A percentile compares a stretch with the other conserved stretches of the same genome.
Conservation (phyloP, 163 green algal species). For the Scenedesmus sp. region DNA sequence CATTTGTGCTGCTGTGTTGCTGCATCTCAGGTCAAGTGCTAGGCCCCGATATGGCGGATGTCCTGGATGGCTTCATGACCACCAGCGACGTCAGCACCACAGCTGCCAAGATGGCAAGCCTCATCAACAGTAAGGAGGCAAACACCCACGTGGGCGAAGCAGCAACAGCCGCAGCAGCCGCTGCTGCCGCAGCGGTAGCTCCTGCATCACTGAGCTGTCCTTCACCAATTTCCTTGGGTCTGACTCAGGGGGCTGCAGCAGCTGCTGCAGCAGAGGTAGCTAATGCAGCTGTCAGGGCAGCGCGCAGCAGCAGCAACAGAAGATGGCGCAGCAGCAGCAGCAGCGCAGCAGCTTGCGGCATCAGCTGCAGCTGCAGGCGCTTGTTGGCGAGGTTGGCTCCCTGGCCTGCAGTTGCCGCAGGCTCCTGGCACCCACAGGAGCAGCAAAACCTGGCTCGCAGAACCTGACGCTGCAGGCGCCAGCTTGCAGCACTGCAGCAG, state of each 20-base stretch:
- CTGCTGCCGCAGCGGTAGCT: constrained; percentile 31
- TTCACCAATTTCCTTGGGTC: not conserved
- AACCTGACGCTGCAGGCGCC: not conserved
- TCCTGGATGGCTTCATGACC: not conserved
- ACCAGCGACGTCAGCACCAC: not conserved
- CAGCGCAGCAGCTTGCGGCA: constrained; percentile 29
- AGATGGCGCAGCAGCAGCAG: constrained; percentile 16
- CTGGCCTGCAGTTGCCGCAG: not conserved
- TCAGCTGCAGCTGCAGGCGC: constrained; percentile 1
- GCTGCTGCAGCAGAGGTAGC: constrained; percentile 4
- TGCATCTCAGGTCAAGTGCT: constrained; percentile 17
- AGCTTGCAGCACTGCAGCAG: not conserved
- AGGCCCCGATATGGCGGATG: constrained; percentile 21
- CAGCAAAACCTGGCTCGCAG: not conserved
- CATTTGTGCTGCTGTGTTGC: not conserved
- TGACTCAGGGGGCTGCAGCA: not conserved
- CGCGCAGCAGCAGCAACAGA: constrained; percentile 11
- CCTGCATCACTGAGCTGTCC: not conserved
- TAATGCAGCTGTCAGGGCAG: not conserved
- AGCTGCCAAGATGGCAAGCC: constrained; percentile 30
- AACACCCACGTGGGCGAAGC: not conserved
- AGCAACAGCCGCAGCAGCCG: constrained; percentile 3
- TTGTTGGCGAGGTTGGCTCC: not conserved
- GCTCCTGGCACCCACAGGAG: not conserved
- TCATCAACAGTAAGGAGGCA: constrained; percentile 37